Conservation (phyloP, 2,329 filamentous ascomycete species). For the Neofusicoccum parvum region DNA sequence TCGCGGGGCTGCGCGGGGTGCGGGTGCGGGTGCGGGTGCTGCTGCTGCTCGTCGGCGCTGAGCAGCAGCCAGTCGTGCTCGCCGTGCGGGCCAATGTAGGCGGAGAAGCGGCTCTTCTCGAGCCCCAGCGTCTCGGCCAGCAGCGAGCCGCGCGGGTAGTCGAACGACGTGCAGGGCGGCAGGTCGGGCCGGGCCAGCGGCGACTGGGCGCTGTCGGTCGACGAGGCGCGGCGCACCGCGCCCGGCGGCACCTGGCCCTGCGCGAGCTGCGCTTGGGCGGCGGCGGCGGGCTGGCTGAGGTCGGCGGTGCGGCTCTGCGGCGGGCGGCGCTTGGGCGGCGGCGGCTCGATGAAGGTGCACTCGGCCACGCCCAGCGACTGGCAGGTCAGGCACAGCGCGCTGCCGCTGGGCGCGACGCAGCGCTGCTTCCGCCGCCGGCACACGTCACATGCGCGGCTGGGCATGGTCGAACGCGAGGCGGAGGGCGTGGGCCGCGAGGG, state of each 20-base stretch:
- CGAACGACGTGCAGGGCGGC: neutral
- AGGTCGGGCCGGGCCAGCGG: neutral
- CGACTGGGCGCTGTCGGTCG: neutral
- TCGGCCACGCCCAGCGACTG: neutral
- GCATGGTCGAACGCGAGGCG: neutral
- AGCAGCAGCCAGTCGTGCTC: constrained; percentile 34
- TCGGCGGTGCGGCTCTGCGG: neutral
- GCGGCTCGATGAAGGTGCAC: neutral
- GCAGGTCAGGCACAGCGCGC: neutral
- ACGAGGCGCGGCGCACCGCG: neutral
- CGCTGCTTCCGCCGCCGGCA: constrained; percentile 23
- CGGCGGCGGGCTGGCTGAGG: neutral
- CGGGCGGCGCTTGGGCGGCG: neutral
- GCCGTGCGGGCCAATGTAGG: constrained; percentile 33
- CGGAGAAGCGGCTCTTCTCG: constrained; percentile 35
- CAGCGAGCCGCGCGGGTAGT: constrained; percentile 26
- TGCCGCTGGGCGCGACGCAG: neutral
- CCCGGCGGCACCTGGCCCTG: too few relatives aligned
- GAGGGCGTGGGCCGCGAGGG: neutral
- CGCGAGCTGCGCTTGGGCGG: too few relatives aligned
- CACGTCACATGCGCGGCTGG: constrained; percentile 19
- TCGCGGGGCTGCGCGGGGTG: neutral
- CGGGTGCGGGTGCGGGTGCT: neutral
- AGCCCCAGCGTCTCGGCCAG: constrained; percentile 39
- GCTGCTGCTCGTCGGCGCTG: constrained; percentile 22